Conservation (phyloP, 2,329 filamentous ascomycete genomes). For the Triangularia verruculosa region DNA sequence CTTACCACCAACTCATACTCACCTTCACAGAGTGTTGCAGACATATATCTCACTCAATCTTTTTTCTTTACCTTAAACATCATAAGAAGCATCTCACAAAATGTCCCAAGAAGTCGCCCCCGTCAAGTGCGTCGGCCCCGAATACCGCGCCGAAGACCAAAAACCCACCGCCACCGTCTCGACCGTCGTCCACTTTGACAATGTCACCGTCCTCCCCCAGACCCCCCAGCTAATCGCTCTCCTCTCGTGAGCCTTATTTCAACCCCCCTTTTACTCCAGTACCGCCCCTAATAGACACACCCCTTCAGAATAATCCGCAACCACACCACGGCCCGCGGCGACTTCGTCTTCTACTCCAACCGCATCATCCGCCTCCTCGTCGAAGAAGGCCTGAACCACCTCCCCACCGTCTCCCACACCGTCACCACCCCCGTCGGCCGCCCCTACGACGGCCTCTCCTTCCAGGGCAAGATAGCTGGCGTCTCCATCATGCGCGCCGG, state of each 20-base stretch:
- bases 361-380: slow-evolving; percentile 94
- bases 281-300: background rate
- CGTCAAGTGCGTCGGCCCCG: slow-evolving; percentile 71
- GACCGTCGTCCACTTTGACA: slow-evolving; percentile 73
- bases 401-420: slow-evolving; percentile 83
- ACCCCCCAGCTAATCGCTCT: slow-evolving; percentile 96
- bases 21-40: background rate
- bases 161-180: slow-evolving; percentile 90
- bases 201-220: slow-evolving; percentile 86
- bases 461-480: slow-evolving; percentile 97
- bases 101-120: slow-evolving; percentile 37
- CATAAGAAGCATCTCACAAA: too few relatives aligned
- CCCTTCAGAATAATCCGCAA: slow-evolving; percentile 83
- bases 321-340: slow-evolving; percentile 81
- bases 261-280: too few relatives aligned
- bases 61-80: too few relatives aligned
- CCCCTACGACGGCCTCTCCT: slow-evolving; percentile 85
- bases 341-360: slow-evolving; percentile 99
- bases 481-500: slow-evolving; percentile 98
- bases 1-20: background rate
- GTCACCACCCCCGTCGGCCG: slow-evolving; percentile 90
- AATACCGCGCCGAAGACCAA: slow-evolving; percentile 71
- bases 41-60: slow-evolving; percentile 8
- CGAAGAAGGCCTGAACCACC: slow-evolving; percentile 94
- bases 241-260: slow-evolving; percentile 72